Conservation (phyloP, 169 alveolate genomes). For the Plasmodium berghei region DNA sequence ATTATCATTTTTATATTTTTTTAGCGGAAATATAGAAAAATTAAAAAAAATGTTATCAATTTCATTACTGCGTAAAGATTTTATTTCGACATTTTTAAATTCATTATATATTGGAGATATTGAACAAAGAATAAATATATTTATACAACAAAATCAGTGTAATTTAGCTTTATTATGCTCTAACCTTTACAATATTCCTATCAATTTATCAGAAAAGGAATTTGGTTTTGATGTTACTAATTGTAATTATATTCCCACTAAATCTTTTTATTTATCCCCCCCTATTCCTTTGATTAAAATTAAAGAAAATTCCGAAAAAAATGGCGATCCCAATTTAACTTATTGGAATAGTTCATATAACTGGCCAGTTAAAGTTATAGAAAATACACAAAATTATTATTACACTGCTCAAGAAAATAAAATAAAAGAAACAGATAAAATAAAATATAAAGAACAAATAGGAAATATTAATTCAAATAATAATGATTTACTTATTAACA, state of each 20-base stretch:
- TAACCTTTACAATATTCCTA: constrained; percentile 79
- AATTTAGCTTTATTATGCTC: constrained; percentile 86
- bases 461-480: neutral
- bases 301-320: neutral
- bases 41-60: constrained; percentile 82
- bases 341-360: constrained; percentile 58
- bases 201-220: constrained; percentile 73
- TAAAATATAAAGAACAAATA: neutral
- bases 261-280: constrained; percentile 56
- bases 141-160: constrained; percentile 87
- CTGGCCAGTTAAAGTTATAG: constrained; percentile 58
- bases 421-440: neutral
- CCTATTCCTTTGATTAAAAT: constrained; percentile 65
- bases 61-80: constrained; percentile 82
- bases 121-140: constrained; percentile 86
- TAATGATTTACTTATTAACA: neutral
- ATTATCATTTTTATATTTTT: constrained; percentile 88
- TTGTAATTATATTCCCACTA: constrained; percentile 28
- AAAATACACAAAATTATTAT: neutral
- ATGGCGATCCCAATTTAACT: neutral
- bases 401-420: neutral
- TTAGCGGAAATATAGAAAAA: constrained; percentile 88
- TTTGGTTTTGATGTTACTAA: constrained; percentile 69
- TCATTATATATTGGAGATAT: constrained; percentile 84
- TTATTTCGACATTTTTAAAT: constrained; percentile 85